Evolutionary conservation across 2,329 filamentous ascomycete species (phyloP).

Genomic region (Hyphodiscus sp.): DNA sequence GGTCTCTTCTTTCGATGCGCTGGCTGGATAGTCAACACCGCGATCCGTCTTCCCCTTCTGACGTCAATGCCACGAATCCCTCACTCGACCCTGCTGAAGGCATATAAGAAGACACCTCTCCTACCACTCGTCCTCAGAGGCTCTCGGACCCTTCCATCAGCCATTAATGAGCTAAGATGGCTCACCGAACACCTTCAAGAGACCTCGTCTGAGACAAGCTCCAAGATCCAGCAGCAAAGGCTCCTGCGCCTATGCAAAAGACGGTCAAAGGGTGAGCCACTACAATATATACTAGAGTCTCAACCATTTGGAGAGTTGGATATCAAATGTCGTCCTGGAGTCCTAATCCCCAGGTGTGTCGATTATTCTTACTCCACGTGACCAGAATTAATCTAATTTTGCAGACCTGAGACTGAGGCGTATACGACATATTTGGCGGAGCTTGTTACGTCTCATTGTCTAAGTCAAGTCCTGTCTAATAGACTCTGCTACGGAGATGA

Average conservation of each 20-base stretch:
- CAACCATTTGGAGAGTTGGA: conserved; percentile 85
- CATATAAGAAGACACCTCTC: conserved; percentile 46
- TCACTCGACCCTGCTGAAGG: conserved; percentile 49
- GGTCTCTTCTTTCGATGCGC: too few species aligned
- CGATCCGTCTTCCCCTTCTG: neutral
- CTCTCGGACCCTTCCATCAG: conserved; percentile 57
- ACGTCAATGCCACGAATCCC: conserved; percentile 54
- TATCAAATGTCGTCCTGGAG: conserved; percentile 67
- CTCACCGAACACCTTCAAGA: conserved; percentile 52
- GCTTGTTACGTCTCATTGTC: neutral
- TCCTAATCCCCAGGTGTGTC: conserved; percentile 72
- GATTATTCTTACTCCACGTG: conserved; percentile 3
- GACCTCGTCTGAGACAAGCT: neutral
- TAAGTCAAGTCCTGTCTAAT: neutral
- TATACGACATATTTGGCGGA: conserved; percentile 52
- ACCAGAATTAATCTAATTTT: neutral
- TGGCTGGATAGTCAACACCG: too few species aligned
- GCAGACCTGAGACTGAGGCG: conserved; percentile 62
- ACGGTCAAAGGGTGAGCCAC: conserved; percentile 58
- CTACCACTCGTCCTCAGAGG: conserved; percentile 55
- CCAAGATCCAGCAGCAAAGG: conserved; percentile 17
- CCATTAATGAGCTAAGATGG: conserved; percentile 67
- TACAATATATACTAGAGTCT: conserved; percentile 84
- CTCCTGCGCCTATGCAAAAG: conserved; percentile 40
- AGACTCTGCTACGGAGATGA: neutral